Evolutionary conservation across 495 filamentous ascomycete species (phyloP).

Genomic region (Trichocladium antarcticum): DNA sequence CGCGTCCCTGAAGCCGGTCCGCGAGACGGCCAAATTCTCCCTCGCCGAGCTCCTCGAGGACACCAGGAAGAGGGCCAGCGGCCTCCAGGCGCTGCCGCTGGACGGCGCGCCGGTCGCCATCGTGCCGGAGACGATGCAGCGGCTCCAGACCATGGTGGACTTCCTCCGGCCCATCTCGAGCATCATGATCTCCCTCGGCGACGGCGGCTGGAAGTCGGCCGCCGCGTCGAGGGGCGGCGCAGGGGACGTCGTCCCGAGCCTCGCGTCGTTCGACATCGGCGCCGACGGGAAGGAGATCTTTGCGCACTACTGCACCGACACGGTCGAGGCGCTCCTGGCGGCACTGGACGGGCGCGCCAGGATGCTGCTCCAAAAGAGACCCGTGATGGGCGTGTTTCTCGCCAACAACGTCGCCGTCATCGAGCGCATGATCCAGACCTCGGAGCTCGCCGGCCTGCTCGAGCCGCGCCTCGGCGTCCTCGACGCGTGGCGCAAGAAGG

Average conservation of each 20-base stretch:
- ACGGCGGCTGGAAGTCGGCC: slow-evolving; percentile 71
- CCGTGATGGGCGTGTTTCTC: slow-evolving; percentile 75
- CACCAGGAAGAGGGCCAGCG: slow-evolving; percentile 55
- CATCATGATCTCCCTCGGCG: slow-evolving; percentile 82
- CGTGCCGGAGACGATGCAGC: slow-evolving; percentile 74
- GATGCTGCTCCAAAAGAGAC: slow-evolving; percentile 64
- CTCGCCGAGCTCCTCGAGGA: slow-evolving; percentile 79
- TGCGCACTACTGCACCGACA: slow-evolving; percentile 75
- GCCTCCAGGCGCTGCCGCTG: slow-evolving; percentile 52
- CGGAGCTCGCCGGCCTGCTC: slow-evolving; percentile 65
- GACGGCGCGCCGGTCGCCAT: slow-evolving; percentile 73
- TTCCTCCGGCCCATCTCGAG: slow-evolving; percentile 81
- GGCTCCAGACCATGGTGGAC: slow-evolving; percentile 73
- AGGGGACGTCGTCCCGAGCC: slow-evolving; percentile 54
- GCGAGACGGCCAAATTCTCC: slow-evolving; percentile 82
- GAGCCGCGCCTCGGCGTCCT: slow-evolving; percentile 51
- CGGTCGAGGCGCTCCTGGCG: slow-evolving; percentile 66
- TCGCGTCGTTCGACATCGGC: slow-evolving; percentile 73
- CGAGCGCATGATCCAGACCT: slow-evolving; percentile 72
- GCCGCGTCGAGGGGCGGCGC: slow-evolving; percentile 39
- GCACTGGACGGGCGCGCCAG: slow-evolving; percentile 67
- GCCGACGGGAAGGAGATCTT: slow-evolving; percentile 86
- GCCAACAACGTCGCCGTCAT: slow-evolving; percentile 80
- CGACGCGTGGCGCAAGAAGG: slow-evolving; percentile 80
- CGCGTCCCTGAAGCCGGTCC: slow-evolving; percentile 76